Conservation (phyloP, 768 basidiomycete genomes). For the Pisolithus marmoratus region DNA sequence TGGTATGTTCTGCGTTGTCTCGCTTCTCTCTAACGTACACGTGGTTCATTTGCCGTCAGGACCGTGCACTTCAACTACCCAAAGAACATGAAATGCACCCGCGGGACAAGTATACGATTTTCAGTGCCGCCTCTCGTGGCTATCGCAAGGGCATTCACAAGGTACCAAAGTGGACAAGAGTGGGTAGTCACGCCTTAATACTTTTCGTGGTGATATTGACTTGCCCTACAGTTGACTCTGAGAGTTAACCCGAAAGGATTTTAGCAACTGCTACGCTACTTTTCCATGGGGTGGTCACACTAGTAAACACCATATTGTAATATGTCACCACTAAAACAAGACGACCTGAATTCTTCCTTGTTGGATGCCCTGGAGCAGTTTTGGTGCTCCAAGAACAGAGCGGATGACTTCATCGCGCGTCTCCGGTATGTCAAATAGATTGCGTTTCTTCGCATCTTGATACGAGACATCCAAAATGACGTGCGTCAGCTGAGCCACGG, state of each 20-base stretch:
- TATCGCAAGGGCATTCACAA: conserved; percentile 96
- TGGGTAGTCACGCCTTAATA: conserved; percentile 32
- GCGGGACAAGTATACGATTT: conserved; percentile 93
- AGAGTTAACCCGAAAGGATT: conserved; percentile 91
- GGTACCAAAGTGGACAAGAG: conserved; percentile 95
- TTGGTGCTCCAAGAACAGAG: conserved; percentile 58
- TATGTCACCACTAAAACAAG: conserved; percentile 47
- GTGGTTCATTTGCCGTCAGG: conserved; percentile 35
- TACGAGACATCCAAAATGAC: conserved; percentile 75
- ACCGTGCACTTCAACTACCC: conserved; percentile 73
- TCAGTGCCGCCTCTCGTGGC: conserved; percentile 58
- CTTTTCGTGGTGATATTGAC: conserved; percentile 2
- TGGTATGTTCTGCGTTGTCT: conserved; percentile 47
- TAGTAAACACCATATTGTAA: not conserved
- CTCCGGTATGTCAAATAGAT: conserved; percentile 77
- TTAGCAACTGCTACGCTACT: conserved; percentile 34
- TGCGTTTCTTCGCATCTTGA: conserved; percentile 71
- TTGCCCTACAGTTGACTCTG: conserved; percentile 59
- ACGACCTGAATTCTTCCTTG: conserved; percentile 77
- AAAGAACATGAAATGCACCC: conserved; percentile 92
- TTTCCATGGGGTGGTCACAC: conserved; percentile 4
- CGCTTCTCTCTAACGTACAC: not conserved
- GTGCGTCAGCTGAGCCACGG: conserved; percentile 72
- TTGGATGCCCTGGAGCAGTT: conserved; percentile 56
- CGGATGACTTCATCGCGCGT: conserved; percentile 77